Percentiles rank a stretch among this genome's conserved stretches.
These are phyloP conservation scores for Colletotrichum australisinense DNA, from an alignment of 2,329 filamentous ascomycete genomes.

Conservation along the genomic window DNA sequence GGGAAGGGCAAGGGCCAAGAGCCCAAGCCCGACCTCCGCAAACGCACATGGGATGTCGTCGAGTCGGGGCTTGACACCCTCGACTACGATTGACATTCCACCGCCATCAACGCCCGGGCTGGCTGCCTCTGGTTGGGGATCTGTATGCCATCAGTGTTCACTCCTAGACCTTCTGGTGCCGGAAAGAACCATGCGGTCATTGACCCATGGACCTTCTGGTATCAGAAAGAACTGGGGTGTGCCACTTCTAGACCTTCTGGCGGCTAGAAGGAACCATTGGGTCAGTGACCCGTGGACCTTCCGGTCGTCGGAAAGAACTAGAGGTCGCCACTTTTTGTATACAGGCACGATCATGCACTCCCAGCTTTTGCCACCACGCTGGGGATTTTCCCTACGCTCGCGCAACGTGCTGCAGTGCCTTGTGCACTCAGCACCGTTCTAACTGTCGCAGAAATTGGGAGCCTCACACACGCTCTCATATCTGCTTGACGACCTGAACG, in stretches of 20 bases:
- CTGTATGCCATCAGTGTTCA: background rate
- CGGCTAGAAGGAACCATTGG: conserved; percentile 11
- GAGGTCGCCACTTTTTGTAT: background rate
- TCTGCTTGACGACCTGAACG: background rate
- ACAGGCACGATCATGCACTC: background rate
- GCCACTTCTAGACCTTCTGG: background rate
- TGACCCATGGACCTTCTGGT: background rate
- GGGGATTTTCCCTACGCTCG: background rate
- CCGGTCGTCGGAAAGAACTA: conserved; percentile 13
- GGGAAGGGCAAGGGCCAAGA: conserved; percentile 53
- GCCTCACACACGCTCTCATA: conserved; percentile 16
- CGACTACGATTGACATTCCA: conserved; percentile 63
- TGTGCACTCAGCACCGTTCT: conserved; percentile 60
- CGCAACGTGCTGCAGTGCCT: conserved; percentile 43
- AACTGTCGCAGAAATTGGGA: conserved; percentile 35
- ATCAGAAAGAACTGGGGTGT: background rate
- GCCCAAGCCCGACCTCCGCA: conserved; percentile 71
- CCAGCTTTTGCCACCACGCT: background rate
- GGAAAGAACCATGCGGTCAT: conserved; percentile 5
- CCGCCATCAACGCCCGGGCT: background rate
- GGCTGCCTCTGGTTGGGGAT: background rate
- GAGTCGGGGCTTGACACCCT: conserved; percentile 69
- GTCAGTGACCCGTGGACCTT: background rate
- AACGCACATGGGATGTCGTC: conserved; percentile 76
- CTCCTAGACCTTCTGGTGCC: background rate